These are phyloP conservation scores for Yamadazyma trypodendri DNA, from an alignment of 1,139 yeast genomes.

Conservation along the genomic window DNA sequence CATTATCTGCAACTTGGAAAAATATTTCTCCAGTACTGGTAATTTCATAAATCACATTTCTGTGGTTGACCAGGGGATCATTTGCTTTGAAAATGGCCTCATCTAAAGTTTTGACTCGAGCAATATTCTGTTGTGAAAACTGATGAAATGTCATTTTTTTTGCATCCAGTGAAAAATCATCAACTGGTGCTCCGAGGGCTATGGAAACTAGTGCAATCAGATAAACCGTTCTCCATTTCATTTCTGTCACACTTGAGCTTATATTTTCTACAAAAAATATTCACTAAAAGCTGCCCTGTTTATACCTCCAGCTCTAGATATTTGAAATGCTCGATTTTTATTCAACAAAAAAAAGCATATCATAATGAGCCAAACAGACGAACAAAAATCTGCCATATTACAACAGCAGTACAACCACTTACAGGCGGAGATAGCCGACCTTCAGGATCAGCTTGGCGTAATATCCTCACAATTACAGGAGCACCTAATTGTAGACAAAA, in stretches of 20 bases:
- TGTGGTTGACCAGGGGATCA: neutral
- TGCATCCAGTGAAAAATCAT: constrained; percentile 7
- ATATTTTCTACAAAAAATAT: too few species aligned
- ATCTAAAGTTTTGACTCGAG: too few species aligned
- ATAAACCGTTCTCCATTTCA: neutral
- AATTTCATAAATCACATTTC: constrained; percentile 7
- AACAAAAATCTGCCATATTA: constrained; percentile 47
- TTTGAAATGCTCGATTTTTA: constrained; percentile 1
- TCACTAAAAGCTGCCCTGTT: neutral
- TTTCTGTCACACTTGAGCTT: neutral
- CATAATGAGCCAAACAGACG: constrained; percentile 23
- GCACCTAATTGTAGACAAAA: constrained; percentile 39
- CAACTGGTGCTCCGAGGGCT: neutral
- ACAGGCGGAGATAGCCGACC: constrained; percentile 57
- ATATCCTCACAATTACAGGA: constrained; percentile 44
- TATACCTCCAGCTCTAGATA: neutral
- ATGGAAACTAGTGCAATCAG: neutral
- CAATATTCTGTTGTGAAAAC: neutral
- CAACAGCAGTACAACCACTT: constrained; percentile 62
- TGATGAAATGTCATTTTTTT: constrained; percentile 1
- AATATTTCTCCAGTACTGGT: constrained; percentile 12
- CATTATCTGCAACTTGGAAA: constrained; percentile 5
- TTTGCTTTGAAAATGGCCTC: constrained; percentile 4
- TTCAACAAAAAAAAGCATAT: neutral
- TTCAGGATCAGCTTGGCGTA: constrained; percentile 56